Base-by-base conservation (phyloP, 208 protist genomes). In the Leishmania major region DNA sequence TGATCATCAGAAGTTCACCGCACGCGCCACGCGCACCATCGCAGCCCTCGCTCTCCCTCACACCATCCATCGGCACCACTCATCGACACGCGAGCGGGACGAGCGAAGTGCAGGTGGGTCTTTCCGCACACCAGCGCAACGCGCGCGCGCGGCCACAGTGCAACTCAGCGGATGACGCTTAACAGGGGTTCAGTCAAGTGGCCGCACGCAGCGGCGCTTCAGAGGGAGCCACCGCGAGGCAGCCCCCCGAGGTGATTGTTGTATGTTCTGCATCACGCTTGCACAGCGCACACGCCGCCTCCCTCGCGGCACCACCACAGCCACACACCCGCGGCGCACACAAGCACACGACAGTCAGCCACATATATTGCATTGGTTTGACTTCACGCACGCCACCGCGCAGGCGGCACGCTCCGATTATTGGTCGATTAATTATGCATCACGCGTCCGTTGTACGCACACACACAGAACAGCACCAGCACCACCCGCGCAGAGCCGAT, bases 91-190 rank as follows among this genome's bases (percentile, higher is more conserved):
- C 43, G 75, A 87, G 85, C 83, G 80, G 76, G 88, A 83, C 88
- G 88, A 91, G 88, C 88, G 85, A 91, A 91, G 85, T 84, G 82
- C 59, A 88, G 88, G 80, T 71, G 66, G 80, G 79, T 62, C 82
- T 40, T 59, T 71, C 76, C 60, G 37, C 82, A 81, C 77, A 49
- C 76, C 69, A 45, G 57, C 79, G 59, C 31, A 77, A 69, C n/a
- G n/a, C 75, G 37, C 49, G 74, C 51, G 13, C 35, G 67, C 40
- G 28, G 40, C 19, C 40, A 37, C 22, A 77, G 62, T 62, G 75
- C 75, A 72, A 78, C 75, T 87, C 84, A 87, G 84, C 84, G 84
- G 84, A 87, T 87, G 84, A 87, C 84, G 84, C 84, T 87, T 87
- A 87, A 87, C 84, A 87, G 71, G 45, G 69, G 53, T 82, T 86